Evolutionary conservation across 345 rosid genomes (phyloP), one percentile per base, ranked within the genome.

Genomic region (Eutrema heterophyllum): DNA sequence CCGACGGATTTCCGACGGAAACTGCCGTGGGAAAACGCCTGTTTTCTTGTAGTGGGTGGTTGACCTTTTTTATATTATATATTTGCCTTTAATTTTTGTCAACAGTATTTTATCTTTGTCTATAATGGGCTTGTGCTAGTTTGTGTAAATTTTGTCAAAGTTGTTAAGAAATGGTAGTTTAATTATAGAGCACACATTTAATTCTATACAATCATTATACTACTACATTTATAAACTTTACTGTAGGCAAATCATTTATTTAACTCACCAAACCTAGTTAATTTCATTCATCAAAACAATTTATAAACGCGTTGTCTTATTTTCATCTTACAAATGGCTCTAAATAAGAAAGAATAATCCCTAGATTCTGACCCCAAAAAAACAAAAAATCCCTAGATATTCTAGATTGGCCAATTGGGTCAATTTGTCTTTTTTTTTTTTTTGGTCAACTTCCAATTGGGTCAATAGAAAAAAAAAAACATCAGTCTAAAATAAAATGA

Each of bases 201-300:
- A 18, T 45, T 70, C 27, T 12, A 45, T 8, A 21, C 46, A 36
- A 15, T 46, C 38, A 58, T 13, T 21, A 6, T 18, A 41, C 1
- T 9, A 41, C 46, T 30, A 32, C 16, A 21, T 43, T 63, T 18
- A 13, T 18, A 41, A 59, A 39, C 12, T 8, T n/a, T 14, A 15
- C 5, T 4, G 14, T 29, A 2, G 15, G 60, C 29, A 68, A 43
- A 6, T 10, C 38, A 15, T 36, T 60, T 21, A 43, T 33, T 44
- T 7, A 64, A 46, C 35, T 65, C 44, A 2, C 15, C 45, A 44
- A 73, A 52, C 48, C 36, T 9, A 18, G 21, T 18, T 18, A 46
- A 66, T 18, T 26, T 58, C 21, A 66, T 48, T 57, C 67, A 65
- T 46, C 50, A 15, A 65, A 55, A 70, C 43, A 18, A 52, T 41